phyloP scores from a whole-genome alignment of 73 alveolate genomes.

The Blepharisma stoltei region DNA sequence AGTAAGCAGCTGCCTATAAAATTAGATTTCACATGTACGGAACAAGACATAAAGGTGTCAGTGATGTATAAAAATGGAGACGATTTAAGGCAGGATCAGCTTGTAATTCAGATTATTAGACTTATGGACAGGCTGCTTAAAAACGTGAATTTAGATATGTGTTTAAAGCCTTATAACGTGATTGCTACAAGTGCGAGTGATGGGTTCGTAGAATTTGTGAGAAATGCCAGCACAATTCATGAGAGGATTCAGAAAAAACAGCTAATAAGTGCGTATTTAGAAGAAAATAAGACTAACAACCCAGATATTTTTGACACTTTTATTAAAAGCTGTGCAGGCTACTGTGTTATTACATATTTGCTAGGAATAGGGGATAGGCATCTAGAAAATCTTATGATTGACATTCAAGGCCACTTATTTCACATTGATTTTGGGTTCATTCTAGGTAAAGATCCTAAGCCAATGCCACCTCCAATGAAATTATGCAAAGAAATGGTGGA shows the following conservation, averaged over 20 bases:
- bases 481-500: slow-evolving; percentile 97
- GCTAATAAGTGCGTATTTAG: slow-evolving; percentile 28
- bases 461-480: slow-evolving; percentile 97
- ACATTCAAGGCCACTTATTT: slow-evolving; percentile 91
- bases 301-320: slow-evolving; percentile 82
- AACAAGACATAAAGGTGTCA: slow-evolving; percentile 34
- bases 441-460: slow-evolving; percentile 96
- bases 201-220: slow-evolving; percentile 97
- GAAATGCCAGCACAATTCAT: slow-evolving; percentile 80
- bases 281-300: slow-evolving; percentile 46
- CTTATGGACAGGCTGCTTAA: slow-evolving; percentile 91
- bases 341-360: slow-evolving; percentile 96
- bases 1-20: slow-evolving; percentile 58
- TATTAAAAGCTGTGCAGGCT: slow-evolving; percentile 95
- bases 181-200: slow-evolving; percentile 90
- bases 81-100: slow-evolving; percentile 96
- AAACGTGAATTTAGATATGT: slow-evolving; percentile 85
- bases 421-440: slow-evolving; percentile 99
- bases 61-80: slow-evolving; percentile 96
- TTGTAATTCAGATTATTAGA: slow-evolving; percentile 84
- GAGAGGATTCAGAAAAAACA: slow-evolving; percentile 78
- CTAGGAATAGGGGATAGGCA: slow-evolving; percentile 99
- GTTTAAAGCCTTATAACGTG: slow-evolving; percentile 88
- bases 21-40: slow-evolving; percentile 41
- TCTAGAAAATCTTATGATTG: slow-evolving; percentile 95